Conservation (phyloP, 768 basidiomycete genomes). For the Suillus brevipes region DNA sequence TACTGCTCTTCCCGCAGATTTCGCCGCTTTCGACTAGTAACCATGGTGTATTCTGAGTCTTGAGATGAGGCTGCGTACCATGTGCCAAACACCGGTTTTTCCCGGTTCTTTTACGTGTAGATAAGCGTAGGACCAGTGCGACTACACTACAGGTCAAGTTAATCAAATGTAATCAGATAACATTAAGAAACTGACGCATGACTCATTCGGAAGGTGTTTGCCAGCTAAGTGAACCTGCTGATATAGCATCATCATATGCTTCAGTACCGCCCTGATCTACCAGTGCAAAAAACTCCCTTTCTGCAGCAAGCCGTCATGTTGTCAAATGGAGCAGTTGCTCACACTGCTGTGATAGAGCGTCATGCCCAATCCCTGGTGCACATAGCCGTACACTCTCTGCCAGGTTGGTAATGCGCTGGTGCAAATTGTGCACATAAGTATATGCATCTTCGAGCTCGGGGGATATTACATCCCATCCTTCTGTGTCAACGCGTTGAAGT, state of each 20-base stretch:
- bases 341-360: background rate
- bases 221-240: background rate
- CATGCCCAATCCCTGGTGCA: background rate
- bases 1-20: background rate
- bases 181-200: background rate
- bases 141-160: conserved; percentile 1
- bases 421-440: background rate
- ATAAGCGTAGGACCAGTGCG: background rate
- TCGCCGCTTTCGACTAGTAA: background rate
- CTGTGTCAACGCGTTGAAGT: background rate
- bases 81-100: background rate
- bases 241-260: background rate
- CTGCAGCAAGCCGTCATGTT: background rate
- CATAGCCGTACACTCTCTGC: background rate
- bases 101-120: background rate
- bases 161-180: background rate
- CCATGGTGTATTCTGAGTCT: background rate
- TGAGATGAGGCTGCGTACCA: background rate
- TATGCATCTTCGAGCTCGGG: background rate
- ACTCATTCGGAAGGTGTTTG: background rate
- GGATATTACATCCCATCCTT: background rate
- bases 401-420: background rate
- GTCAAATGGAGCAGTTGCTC: background rate
- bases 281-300: background rate
- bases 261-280: background rate